Evolutionary conservation across 225 moss, liverwort and hornwort species (phyloP), one percentile per base, ranked within the genome.

Genomic region (Lunularia cruciata): DNA sequence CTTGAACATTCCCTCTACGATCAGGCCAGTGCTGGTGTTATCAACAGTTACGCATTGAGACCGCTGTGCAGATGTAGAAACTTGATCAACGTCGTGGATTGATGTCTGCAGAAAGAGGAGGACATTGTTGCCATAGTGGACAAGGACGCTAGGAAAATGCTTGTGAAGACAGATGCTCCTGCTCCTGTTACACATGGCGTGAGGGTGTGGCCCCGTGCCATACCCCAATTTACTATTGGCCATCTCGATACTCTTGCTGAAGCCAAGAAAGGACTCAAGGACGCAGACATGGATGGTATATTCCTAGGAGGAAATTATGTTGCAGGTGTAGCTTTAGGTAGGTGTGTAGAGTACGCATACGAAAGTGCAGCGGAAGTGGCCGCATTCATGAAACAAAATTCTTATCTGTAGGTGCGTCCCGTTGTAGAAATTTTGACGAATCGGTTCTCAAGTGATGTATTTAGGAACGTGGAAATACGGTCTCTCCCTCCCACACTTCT

Each of bases 261-360:
- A 47, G 88, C 93, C 16, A 86, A 80, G 18, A 66, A 71, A 18
- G 80, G 84, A 19, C 78, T 93, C 4, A 74, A 83, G 54, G 81
- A 71, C 39, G 86, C 84, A 42, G 81, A 83, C 11, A 79, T 84
- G 36, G 89, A 91, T 4, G 98, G 98, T 2, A 75, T 98, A 39
- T 88, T 98, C 63, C 57, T 98, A 65, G 98, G 93, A 55, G 98
- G 98, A 65, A 98, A 98, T 71, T 98, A 93, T 45, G 98, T 98
- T 19, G 91, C 85, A 36, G 93, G 91, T 62, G 98, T 98, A 42
- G 90, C 98, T 47, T 68, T 98, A 30, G 89, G 98, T 69, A 91
- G 84, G 70, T 98, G 93, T 72, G 91, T 98, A 8, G 98, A 93
- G 85, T 89, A 86, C 65, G 92, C 96, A 18, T 92, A 96, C 62